Conservation (phyloP, 768 basidiomycete species). For the Asterophora parasitica region DNA sequence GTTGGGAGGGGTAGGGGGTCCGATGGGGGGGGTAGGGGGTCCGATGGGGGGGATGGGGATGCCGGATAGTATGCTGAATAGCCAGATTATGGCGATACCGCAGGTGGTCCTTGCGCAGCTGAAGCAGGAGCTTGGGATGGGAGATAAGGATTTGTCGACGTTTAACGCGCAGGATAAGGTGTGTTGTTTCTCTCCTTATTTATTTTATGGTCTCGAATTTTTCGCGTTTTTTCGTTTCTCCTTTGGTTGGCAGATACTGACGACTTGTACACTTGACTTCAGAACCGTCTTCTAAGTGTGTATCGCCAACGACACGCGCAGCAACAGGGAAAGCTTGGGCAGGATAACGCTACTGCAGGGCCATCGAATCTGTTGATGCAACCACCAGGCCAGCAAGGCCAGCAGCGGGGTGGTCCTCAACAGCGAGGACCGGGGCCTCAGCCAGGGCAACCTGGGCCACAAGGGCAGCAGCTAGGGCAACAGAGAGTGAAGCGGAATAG, state of each 20-base stretch:
- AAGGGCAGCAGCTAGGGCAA: conserved; percentile 23
- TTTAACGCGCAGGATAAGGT: conserved; percentile 55
- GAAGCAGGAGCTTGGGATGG: conserved; percentile 15
- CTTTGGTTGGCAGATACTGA: background rate
- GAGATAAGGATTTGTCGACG: conserved; percentile 9
- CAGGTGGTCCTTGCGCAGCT: conserved; percentile 20
- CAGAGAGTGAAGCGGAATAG: conserved; percentile 45
- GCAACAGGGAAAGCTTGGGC: conserved; percentile 14
- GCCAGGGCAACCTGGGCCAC: conserved; percentile 12
- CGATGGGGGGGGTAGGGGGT: no score
- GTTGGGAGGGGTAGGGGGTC: no score
- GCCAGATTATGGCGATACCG: conserved; percentile 41
- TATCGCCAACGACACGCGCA: conserved; percentile 3
- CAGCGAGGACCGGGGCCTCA: conserved; percentile 20
- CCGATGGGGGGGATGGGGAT: background rate
- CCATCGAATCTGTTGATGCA: conserved; percentile 37
- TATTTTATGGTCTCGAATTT: background rate
- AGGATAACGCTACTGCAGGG: conserved; percentile 35
- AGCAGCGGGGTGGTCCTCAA: conserved; percentile 25
- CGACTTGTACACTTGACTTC: background rate
- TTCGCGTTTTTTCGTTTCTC: no score
- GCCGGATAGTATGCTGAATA: conserved; percentile 25
- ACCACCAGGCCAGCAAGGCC: conserved; percentile 23
- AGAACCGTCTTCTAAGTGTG: conserved; percentile 32
- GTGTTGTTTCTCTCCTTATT: conserved; percentile 8